phyloP scores from a whole-genome alignment of 768 basidiomycete species.

The Russula virescens region DNA sequence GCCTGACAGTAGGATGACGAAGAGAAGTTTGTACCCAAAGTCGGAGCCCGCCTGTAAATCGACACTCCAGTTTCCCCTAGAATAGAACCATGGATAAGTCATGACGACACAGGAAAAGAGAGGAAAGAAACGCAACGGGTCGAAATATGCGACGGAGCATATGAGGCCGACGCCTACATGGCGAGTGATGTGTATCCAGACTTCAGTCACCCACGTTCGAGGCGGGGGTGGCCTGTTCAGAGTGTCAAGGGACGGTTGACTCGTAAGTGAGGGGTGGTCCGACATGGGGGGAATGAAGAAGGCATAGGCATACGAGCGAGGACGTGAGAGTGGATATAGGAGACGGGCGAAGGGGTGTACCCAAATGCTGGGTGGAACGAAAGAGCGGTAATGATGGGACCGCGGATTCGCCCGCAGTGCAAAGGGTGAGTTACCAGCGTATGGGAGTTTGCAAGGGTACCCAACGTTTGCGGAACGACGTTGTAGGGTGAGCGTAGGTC shows the following conservation, averaged over 20 bases:
- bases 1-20: conserved; percentile 78
- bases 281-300: conserved; percentile 14
- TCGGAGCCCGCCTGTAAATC: conserved; percentile 82
- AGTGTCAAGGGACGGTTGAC: background rate
- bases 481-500: background rate
- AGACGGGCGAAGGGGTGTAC: conserved; percentile 8
- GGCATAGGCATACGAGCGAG: conserved; percentile 19
- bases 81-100: conserved; percentile 30
- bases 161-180: conserved; percentile 83
- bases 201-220: conserved; percentile 7
- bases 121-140: conserved; percentile 54
- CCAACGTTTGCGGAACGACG: background rate
- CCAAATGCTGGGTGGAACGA: conserved; percentile 17
- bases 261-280: background rate
- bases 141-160: conserved; percentile 85
- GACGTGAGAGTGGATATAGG: conserved; percentile 1
- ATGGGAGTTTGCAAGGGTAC: background rate
- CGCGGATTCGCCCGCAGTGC: background rate
- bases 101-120: background rate
- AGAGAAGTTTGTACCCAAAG: conserved; percentile 75
- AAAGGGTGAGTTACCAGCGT: background rate
- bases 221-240: background rate
- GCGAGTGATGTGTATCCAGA: conserved; percentile 44
- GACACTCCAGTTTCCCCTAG: conserved; percentile 77
- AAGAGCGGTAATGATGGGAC: conserved; percentile 18